Evolutionary conservation across 2,329 filamentous ascomycete species (phyloP).

Genomic region (Aotearoamyces nothofagi): DNA sequence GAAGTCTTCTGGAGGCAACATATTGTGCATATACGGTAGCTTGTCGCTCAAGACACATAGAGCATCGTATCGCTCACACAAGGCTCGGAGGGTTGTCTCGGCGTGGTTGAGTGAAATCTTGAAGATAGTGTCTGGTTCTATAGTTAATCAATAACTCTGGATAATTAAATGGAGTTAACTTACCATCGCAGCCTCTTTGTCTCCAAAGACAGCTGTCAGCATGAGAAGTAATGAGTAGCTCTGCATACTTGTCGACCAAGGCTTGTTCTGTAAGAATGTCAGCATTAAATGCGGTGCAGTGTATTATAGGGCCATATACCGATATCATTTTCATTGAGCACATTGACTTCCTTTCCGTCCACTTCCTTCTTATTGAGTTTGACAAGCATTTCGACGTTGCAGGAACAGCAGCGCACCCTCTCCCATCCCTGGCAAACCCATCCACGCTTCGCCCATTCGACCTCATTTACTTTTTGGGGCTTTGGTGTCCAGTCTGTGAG

Average conservation of each 20-base stretch:
- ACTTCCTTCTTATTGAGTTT: slow-evolving; percentile 51
- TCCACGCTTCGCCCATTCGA: slow-evolving; percentile 87
- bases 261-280: slow-evolving; percentile 33
- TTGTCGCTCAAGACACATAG: slow-evolving; percentile 36
- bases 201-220: slow-evolving; percentile 75
- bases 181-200: slow-evolving; percentile 75
- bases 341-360: slow-evolving; percentile 37
- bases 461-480: slow-evolving; percentile 69
- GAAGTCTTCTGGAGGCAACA: slow-evolving; percentile 34
- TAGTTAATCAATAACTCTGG: slow-evolving; percentile 4
- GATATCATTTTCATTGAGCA: slow-evolving; percentile 44
- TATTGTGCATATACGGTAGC: slow-evolving; percentile 45
- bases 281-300: slow-evolving; percentile 11
- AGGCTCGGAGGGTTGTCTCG: slow-evolving; percentile 35
- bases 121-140: slow-evolving; percentile 36
- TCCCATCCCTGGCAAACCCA: slow-evolving; percentile 80
- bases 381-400: slow-evolving; percentile 70
- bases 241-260: slow-evolving; percentile 61
- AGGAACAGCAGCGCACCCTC: slow-evolving; percentile 73
- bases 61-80: slow-evolving; percentile 52
- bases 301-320: slow-evolving; percentile 21
- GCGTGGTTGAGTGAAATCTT: slow-evolving; percentile 49
- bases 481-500: slow-evolving; percentile 92
- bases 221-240: slow-evolving; percentile 61
- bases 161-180: slow-evolving; percentile 7